Percentiles rank a stretch among this genome's conserved stretches.
Evolutionary conservation across 2,329 filamentous ascomycete genomes (phyloP).

Genomic region (Penicillium digitatum): DNA sequence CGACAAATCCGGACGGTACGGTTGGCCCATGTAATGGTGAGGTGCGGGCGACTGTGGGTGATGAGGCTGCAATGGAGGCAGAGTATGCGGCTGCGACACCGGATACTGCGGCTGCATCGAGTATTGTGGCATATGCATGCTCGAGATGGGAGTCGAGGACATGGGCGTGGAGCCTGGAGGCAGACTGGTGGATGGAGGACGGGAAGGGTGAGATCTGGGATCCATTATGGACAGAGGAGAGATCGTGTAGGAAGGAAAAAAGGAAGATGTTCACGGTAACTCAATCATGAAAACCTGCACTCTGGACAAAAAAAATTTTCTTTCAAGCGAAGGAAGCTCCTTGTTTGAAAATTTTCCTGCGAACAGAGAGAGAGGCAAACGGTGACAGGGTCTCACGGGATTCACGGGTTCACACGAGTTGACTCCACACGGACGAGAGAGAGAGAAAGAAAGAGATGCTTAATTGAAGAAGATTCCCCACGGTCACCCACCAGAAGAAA

Average conservation of each 20-base stretch:
- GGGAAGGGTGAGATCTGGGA: slow-evolving; percentile 43
- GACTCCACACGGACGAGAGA: slow-evolving; percentile 33
- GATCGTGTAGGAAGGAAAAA: slow-evolving; percentile 10
- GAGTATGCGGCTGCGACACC: slow-evolving; percentile 43
- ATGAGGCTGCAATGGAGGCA: slow-evolving; percentile 47
- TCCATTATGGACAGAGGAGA: slow-evolving; percentile 33
- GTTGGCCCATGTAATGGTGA: slow-evolving; percentile 42
- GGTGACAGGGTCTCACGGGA: slow-evolving; percentile 17
- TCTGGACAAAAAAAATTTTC: slow-evolving; percentile 13
- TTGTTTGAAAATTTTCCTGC: slow-evolving; percentile 22
- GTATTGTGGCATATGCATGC: slow-evolving; percentile 47
- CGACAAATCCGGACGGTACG: slow-evolving; percentile 42
- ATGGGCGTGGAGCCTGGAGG: slow-evolving; percentile 45
- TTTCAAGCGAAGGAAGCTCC: slow-evolving; percentile 15
- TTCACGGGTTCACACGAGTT: neutral
- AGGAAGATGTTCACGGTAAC: slow-evolving; percentile 28
- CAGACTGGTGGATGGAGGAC: slow-evolving; percentile 44
- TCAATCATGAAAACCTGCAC: slow-evolving; percentile 35
- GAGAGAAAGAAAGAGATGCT: slow-evolving; percentile 31
- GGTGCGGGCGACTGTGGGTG: slow-evolving; percentile 44
- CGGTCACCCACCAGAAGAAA: slow-evolving; percentile 37
- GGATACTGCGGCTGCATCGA: slow-evolving; percentile 46
- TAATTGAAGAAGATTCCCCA: slow-evolving; percentile 38
- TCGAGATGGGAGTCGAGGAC: slow-evolving; percentile 44
- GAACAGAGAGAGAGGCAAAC: slow-evolving; percentile 9